Evolutionary conservation across 2,329 filamentous ascomycete species (phyloP), one percentile per base, ranked within the genome.

Genomic region (Epichloe uncinata): DNA sequence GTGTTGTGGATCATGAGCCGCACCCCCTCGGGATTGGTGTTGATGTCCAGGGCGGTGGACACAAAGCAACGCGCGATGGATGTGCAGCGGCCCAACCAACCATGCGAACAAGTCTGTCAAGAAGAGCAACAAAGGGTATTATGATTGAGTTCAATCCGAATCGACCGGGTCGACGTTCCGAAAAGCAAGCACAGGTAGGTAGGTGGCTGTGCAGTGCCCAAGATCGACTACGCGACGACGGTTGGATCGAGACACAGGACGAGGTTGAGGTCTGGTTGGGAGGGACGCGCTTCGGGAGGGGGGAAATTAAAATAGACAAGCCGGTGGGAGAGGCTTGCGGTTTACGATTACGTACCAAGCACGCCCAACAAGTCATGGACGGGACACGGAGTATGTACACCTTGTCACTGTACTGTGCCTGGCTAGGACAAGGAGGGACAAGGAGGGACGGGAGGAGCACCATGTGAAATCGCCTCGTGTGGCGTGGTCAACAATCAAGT

Each of bases 1-100:
- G 22, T 36, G 49, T 34, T 34, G 53, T 34, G 34, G 26, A 40
- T 53, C 53, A 50, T 56, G 52, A 47, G 48, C 53, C 50, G 48
- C 49, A 45, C 49, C 47, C 36, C 44, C 50, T 42, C 34, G 30
- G 45, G 36, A 12, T 48, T 42, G 48, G 30, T 37, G 47, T 52
- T 40, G 33, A 48, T 45, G 30, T 38, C 42, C 41, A 37, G 30
- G 35, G 51, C 44, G 41, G 41, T 44, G 41, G 40, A 47, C 40
- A 45, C 42, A 44, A 36, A 36, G 22, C 26, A 42, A 45, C 43
- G 48, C 36, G 43, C 43, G 26, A 20, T 8, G 36, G 33, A 30
- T 30, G 26, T 30, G 48, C 35, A 46, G 47, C 42, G 38, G 47
- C 47, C 22, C 37, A 36, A 49, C 46, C 22, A 46, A 52, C n/a